Base-by-base conservation (phyloP, 202 grass and related monocot species). In the Setaria italica region DNA sequence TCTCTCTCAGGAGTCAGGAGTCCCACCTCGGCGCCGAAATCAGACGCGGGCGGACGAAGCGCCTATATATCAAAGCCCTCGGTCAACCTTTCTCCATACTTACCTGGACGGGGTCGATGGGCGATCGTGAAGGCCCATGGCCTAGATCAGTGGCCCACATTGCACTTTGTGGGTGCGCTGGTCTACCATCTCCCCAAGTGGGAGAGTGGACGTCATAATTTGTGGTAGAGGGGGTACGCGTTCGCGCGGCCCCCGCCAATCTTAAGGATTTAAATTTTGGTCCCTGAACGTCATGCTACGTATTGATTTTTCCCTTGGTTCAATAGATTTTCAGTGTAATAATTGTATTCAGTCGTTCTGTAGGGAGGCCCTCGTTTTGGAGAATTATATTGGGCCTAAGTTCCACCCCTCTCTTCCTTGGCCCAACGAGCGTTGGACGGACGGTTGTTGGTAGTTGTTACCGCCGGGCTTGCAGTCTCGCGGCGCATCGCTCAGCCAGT, bases 201-300 rank as follows among this genome's bases (percentile, higher is more conserved):
- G 88, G 46, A 78, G 82, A 93, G 77, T 88, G 81, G 85, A 85
- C 46, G 85, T 83, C 85, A 39, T 80, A 92, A 92, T 92, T 92
- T 92, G 74, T 92, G 78, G 3, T 15, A 29, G 60, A 82, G 43
- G 76, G 84, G 80, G 59, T 84, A 86, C 57, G 86, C 41, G 82
- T 92, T 37, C 68, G 57, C 58, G 82, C 43, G 82, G 77, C 81
- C 66, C 76, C 85, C 69, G 0, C 34, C 45, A 84, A 81, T 4
- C 2, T 3, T 2, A 1, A 0, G 0, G 66, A 56, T 6, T 12
- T 34, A 17, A 80, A 39, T 2, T 67, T 57, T 30, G 20, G 20
- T 80, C 15, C 11, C 25, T 11, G 30, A 35, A 35, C 34, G 34
- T 35, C 1, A 35, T 35, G 34, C 34, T 35, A 1, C 34, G 34